Conservation (phyloP, 179 eudicot genomes). For the Carnegiea gigantea region DNA sequence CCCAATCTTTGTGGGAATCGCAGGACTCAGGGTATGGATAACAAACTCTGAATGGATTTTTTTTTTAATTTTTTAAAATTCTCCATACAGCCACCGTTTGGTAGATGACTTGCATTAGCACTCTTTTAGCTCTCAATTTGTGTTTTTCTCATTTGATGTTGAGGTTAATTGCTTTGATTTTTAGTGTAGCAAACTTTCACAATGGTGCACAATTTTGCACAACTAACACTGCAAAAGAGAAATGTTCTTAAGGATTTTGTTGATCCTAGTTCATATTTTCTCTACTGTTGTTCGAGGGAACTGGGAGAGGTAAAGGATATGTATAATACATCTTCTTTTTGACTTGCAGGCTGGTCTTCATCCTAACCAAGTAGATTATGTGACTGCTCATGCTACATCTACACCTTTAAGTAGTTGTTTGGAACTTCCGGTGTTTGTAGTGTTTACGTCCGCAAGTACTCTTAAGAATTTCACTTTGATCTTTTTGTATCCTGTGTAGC, state of each 20-base stretch:
- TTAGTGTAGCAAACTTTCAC: not conserved
- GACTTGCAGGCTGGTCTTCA: slow-evolving; percentile 70
- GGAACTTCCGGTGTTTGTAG: slow-evolving; percentile 13
- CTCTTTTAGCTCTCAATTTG: not conserved
- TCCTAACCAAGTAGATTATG: slow-evolving; percentile 76
- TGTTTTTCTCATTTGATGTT: not conserved
- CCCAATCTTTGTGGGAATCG: not conserved
- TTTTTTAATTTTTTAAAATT: too few relatives aligned
- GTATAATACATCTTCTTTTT: slow-evolving; percentile 13
- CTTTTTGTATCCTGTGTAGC: not conserved
- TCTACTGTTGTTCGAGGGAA: not conserved
- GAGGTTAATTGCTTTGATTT: not conserved
- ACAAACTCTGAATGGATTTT: not conserved
- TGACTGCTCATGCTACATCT: slow-evolving; percentile 98
- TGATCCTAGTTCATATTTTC: not conserved
- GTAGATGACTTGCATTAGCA: not conserved
- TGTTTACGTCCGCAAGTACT: not conserved
- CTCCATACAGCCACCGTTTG: not conserved
- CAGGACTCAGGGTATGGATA: not conserved
- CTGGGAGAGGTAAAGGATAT: slow-evolving; percentile 1
- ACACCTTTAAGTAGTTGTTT: slow-evolving; percentile 69
- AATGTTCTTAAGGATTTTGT: not conserved
- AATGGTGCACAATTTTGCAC: not conserved
- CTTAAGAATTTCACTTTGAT: too few relatives aligned
- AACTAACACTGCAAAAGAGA: not conserved